Base-by-base conservation (phyloP, 345 rosid species). In the Noccaea bulbosa region DNA sequence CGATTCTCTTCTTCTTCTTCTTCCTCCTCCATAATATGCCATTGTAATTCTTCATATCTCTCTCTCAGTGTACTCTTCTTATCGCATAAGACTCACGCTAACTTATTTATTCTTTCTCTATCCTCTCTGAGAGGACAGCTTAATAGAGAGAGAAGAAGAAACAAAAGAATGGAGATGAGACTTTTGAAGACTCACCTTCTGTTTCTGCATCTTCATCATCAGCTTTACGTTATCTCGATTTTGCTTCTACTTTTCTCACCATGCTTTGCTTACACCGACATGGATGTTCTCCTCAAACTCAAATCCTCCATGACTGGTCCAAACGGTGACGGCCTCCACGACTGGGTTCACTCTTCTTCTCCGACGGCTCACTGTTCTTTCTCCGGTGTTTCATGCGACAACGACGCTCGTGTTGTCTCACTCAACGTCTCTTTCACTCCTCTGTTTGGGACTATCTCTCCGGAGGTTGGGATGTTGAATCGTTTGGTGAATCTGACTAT, bases 301-400 rank as follows among this genome's bases (percentile, higher is more conserved):
- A 93, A 85, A 77, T 58, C 89, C 27, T 78, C 89, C 69, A 67
- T 93, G 87, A 62, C 51, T 38, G 92, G 86, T n/a, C 83, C 65
- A 0, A 75, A 70, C 1, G 85, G 82, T 47, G 10, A 80, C 39
- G 97, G 86, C 15, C 96, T 93, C 11, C 71, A 76, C 8, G 87
- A 93, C 71, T 93, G 98, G 98, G 15, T 11, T 35, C 53, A 75
- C n/a, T 78, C 89, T 1, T 0, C 69, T 20, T 81, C 86, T 11
- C 72, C 87, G 0, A 45, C 75, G 3, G 77, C 88, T 49, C 98
- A 93, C 71, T 93, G 98, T 60, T 82, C 65, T 58, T 93, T 91
- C 84, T 78, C 94, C 16, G 97, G 98, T 7, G 92, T 93, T n/a
- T 27, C 77, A 1, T 93, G 98, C 54, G 89, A 84, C 60, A 60